Evolutionary conservation across 1,284 basidiomycete genomes (phyloP).

Genomic region (Sporisorium reilianum): DNA sequence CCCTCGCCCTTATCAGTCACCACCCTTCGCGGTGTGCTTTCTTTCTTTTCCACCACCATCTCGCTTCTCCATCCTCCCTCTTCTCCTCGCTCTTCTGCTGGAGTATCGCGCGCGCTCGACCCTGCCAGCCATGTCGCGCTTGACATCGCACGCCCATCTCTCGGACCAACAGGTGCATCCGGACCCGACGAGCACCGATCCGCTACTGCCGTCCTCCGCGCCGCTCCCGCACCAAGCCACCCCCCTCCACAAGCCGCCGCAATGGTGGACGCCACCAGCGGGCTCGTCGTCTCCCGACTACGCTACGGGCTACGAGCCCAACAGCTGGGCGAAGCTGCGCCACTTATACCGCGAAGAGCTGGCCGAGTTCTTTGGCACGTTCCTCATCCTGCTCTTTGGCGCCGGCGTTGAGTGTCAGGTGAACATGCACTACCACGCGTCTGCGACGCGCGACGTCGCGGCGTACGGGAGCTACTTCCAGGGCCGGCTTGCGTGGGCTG

Average conservation of each 20-base stretch:
- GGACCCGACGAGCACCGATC: constrained; percentile 14
- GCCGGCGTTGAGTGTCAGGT: constrained; percentile 65
- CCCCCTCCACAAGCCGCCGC: constrained; percentile 45
- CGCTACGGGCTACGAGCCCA: constrained; percentile 14
- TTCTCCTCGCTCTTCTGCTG: background rate
- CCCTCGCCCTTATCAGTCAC: background rate
- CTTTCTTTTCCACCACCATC: background rate
- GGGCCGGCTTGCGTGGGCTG: constrained; percentile 59
- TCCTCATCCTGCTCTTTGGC: constrained; percentile 63
- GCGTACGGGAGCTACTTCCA: constrained; percentile 53
- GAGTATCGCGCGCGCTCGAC: too few species aligned
- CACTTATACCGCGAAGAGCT: constrained; percentile 54
- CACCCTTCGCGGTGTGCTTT: background rate
- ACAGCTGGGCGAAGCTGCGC: constrained; percentile 44
- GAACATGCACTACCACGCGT: constrained; percentile 47
- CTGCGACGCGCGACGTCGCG: constrained; percentile 13
- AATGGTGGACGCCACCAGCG: constrained; percentile 23
- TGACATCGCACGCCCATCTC: constrained; percentile 15
- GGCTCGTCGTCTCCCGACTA: background rate
- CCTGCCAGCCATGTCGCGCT: constrained; percentile 20
- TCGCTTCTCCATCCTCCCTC: background rate
- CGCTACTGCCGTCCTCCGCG: constrained; percentile 38
- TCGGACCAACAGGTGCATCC: constrained; percentile 37
- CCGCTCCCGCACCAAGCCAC: constrained; percentile 35
- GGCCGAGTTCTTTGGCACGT: constrained; percentile 58